These are phyloP conservation scores for Pogostemon cablin DNA, from an alignment of 257 asterid species.

Conservation along the genomic window DNA sequence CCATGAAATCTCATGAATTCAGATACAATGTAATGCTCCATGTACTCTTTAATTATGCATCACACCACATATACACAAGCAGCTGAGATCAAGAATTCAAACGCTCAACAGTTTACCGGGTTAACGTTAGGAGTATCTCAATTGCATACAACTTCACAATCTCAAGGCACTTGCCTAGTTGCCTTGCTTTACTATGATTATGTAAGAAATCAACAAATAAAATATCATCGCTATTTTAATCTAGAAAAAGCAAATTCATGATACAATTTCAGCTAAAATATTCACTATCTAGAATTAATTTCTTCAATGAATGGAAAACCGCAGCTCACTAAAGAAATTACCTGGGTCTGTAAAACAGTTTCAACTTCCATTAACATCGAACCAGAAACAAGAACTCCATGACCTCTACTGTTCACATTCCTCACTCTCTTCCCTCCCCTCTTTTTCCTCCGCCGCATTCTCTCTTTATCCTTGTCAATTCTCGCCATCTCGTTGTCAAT, in stretches of 20 bases:
- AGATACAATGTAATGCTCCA: not conserved
- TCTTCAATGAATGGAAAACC: too few relatives aligned
- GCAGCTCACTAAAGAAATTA: constrained; percentile 26
- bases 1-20: constrained; percentile 20
- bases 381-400: constrained; percentile 74
- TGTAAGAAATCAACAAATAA: not conserved
- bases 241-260: not conserved
- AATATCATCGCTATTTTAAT: not conserved
- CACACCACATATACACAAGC: not conserved
- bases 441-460: constrained; percentile 49
- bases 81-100: constrained; percentile 15
- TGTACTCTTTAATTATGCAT: constrained; percentile 20
- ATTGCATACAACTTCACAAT: constrained; percentile 6
- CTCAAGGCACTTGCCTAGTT: not conserved
- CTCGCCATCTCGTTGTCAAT: constrained; percentile 70
- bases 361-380: constrained; percentile 85
- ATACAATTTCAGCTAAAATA: not conserved
- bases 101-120: not conserved
- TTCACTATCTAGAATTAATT: not conserved
- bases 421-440: constrained; percentile 59
- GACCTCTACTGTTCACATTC: constrained; percentile 50
- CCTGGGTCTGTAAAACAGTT: constrained; percentile 92
- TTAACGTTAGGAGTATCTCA: not conserved
- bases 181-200: not conserved
- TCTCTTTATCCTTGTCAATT: constrained; percentile 47